These are phyloP conservation scores for Clohesyomyces aquaticus DNA, from an alignment of 495 filamentous ascomycete genomes.

Conservation along the genomic window DNA sequence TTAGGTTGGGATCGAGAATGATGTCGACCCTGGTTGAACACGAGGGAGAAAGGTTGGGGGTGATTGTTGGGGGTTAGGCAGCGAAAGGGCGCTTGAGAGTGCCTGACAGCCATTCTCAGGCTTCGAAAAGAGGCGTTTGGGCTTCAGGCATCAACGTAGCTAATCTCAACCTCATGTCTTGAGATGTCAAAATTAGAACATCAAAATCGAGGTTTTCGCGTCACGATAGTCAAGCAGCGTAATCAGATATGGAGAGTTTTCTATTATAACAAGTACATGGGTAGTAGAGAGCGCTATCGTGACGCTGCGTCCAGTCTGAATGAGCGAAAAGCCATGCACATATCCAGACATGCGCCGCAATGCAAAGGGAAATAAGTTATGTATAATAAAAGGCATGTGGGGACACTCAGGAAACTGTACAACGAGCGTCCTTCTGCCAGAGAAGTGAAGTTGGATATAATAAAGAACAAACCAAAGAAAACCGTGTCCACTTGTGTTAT, in stretches of 20 bases:
- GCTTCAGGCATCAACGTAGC: background rate
- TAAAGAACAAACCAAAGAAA: constrained; percentile 9
- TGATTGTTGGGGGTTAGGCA: background rate
- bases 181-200: background rate
- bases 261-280: background rate
- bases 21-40: too few relatives aligned
- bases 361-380: background rate
- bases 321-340: constrained; percentile 16
- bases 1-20: too few relatives aligned
- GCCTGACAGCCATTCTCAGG: too few relatives aligned
- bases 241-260: background rate
- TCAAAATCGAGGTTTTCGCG: too few relatives aligned
- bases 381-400: constrained; percentile 1
- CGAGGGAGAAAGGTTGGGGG: too few relatives aligned
- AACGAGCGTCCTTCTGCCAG: constrained; percentile 37
- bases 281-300: background rate
- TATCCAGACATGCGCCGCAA: constrained; percentile 13
- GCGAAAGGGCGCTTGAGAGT: too few relatives aligned
- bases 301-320: constrained; percentile 10
- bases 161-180: background rate
- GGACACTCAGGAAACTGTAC: constrained; percentile 20
- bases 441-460: constrained; percentile 30
- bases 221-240: too few relatives aligned
- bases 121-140: background rate
- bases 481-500: background rate